Evolutionary conservation across 139 green algal genomes (phyloP).

Genomic region (Chloropicon primus): DNA sequence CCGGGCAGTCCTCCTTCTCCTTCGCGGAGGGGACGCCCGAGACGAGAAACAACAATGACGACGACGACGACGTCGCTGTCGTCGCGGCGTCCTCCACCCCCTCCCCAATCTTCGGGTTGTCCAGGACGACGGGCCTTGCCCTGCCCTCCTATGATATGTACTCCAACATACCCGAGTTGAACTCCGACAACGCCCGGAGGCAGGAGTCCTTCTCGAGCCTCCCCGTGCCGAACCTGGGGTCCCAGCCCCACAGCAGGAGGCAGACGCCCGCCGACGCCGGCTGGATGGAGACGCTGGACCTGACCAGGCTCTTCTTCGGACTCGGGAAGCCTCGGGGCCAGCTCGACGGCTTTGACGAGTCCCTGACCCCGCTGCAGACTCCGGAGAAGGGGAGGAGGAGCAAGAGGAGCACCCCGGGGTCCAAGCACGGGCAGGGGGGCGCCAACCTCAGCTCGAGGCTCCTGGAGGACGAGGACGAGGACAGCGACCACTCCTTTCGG

Average conservation of each 20-base stretch:
- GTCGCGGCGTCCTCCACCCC: too few species aligned
- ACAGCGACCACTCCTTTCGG: not conserved
- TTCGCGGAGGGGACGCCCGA: too few species aligned
- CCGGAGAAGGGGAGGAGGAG: not conserved
- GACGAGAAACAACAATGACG: too few species aligned
- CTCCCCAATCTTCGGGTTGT: too few species aligned
- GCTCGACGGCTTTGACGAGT: not conserved
- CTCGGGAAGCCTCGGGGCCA: too few species aligned
- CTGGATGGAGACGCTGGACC: not conserved
- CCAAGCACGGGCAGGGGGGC: too few species aligned
- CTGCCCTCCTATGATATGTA: too few species aligned
- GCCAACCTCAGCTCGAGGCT: not conserved
- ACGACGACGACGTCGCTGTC: too few species aligned
- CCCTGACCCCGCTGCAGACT: not conserved
- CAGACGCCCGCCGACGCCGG: not conserved
- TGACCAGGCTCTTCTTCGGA: not conserved
- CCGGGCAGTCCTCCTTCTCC: too few species aligned
- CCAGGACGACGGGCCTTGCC: too few species aligned
- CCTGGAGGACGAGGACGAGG: not conserved
- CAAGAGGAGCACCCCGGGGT: not conserved
- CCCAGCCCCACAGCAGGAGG: not conserved
- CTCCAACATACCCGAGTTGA: not conserved
- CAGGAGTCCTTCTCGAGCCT: not conserved
- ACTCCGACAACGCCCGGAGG: not conserved
- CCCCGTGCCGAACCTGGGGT: not conserved